Evolutionary conservation across 73 alveolate species (phyloP).

Genomic region (Effrenium voratum): DNA sequence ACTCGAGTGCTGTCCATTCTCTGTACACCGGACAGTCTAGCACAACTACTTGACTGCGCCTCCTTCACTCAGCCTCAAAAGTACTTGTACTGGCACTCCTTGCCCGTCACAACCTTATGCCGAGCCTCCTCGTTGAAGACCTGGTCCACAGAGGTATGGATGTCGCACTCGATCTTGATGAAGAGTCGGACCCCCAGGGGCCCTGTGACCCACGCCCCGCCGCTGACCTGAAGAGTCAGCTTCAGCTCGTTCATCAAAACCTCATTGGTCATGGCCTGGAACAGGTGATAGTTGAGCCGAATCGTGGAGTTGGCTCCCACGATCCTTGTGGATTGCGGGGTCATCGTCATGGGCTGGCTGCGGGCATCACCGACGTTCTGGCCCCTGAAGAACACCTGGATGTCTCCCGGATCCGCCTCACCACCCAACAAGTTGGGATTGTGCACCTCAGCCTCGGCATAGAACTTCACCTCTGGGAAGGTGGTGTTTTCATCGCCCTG

Average conservation of each 20-base stretch:
- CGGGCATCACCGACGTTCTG: background rate
- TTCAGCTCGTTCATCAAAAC: constrained; percentile 11
- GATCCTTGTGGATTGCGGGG: background rate
- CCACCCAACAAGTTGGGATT: constrained; percentile 72
- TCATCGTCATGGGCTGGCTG: background rate
- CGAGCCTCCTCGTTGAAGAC: background rate
- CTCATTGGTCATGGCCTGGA: constrained; percentile 2
- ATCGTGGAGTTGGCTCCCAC: constrained; percentile 13
- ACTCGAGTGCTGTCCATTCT: too few relatives aligned
- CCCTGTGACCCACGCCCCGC: background rate
- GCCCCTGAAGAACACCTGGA: background rate
- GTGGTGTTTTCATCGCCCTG: constrained; percentile 12
- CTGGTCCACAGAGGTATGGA: constrained; percentile 6
- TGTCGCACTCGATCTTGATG: background rate
- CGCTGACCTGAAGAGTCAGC: background rate
- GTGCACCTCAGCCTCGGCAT: constrained; percentile 24
- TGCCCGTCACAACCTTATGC: background rate
- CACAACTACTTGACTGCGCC: too few relatives aligned
- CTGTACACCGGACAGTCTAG: too few relatives aligned
- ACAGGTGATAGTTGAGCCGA: background rate
- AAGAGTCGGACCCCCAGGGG: background rate
- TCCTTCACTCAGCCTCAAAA: too few relatives aligned
- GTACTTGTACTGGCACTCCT: background rate
- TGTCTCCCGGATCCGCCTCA: constrained; percentile 14
- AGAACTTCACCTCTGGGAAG: constrained; percentile 23